Evolutionary conservation across 768 basidiomycete genomes (phyloP), one percentile per base, ranked within the genome.

Genomic region (Cystofilobasidium macerans): DNA sequence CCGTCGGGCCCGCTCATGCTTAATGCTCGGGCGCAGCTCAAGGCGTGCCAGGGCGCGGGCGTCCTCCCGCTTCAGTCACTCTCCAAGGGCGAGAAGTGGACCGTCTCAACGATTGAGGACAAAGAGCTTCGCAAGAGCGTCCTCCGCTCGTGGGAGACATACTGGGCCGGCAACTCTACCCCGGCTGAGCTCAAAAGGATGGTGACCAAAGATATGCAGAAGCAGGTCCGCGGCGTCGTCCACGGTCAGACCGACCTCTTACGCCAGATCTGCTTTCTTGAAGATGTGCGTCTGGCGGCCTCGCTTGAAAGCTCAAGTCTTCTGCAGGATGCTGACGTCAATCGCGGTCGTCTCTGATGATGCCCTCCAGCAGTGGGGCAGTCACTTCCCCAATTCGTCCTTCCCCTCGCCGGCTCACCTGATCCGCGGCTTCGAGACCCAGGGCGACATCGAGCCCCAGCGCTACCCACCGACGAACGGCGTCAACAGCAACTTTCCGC

Each of bases 81-180:
- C 58, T 42, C 24, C 58, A 60, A 60, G 43, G 58, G 58, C 35
- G 43, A 60, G 16, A 45, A 45, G 38, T 60, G 58, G 58, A 60
- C 58, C 1, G 58, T 60, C 4, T 40, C 58, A 26, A 30, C 38
- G 1, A 45, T 45, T 14, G 58, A 60, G 43, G 58, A 60, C 38
- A 60, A 60, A 30, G 58, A 60, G 38, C 38, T 60, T 30, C 28
- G 32, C 13, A 54, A 54, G 51, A 54, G 51, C 30, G 28, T 54
- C 28, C 51, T 30, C 1, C 51, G 51, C 28, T 54, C 51, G 51
- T 54, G 51, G 51, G 51, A 54, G 28, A 12, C 11, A 5, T 54
- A 30, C 51, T 54, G 26, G 26, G 26, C 28, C 7, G 22, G 28
- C 28, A 3, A 54, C 51, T 54, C 51, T 16, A 14, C 28, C 5